Conservation (phyloP, 2,329 filamentous ascomycete genomes). For the Didymella segeticola region DNA sequence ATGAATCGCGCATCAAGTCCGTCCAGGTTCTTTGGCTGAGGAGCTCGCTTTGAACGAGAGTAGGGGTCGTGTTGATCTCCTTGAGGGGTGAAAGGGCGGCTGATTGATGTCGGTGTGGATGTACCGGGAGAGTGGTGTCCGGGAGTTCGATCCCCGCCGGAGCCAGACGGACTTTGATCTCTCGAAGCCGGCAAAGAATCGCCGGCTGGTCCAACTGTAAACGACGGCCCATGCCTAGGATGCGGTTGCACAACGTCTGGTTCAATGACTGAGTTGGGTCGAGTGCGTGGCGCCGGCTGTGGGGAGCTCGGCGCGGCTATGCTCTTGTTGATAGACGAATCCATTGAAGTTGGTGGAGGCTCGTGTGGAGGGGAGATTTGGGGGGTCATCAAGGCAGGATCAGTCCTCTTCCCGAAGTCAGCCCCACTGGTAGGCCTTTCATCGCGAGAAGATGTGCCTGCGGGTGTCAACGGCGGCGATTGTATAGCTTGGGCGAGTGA, state of each 20-base stretch:
- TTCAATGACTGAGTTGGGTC: constrained; percentile 54
- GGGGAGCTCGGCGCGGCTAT: constrained; percentile 38
- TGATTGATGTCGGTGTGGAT: constrained; percentile 65
- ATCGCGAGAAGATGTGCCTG: constrained; percentile 72
- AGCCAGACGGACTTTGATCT: constrained; percentile 69
- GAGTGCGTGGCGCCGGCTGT: constrained; percentile 41
- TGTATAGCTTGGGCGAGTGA: constrained; percentile 72
- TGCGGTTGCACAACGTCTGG: constrained; percentile 53
- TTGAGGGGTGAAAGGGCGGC: constrained; percentile 77
- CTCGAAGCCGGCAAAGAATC: constrained; percentile 62
- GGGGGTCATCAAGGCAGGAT: constrained; percentile 62
- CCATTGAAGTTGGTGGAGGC: constrained; percentile 57
- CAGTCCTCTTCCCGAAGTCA: constrained; percentile 48
- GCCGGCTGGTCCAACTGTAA: constrained; percentile 63
- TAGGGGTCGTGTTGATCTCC: constrained; percentile 87
- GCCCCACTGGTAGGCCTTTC: constrained; percentile 46
- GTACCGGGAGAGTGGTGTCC: constrained; percentile 53
- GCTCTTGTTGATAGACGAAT: constrained; percentile 29
- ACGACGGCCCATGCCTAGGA: constrained; percentile 59
- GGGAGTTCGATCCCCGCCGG: constrained; percentile 56
- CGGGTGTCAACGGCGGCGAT: constrained; percentile 87
- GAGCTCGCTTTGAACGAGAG: constrained; percentile 78
- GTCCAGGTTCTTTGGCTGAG: constrained; percentile 69
- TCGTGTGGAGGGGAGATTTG: constrained; percentile 63
- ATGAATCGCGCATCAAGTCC: constrained; percentile 83